phyloP scores from a whole-genome alignment of 345 rosid species.

The Leavenworthia alabamica region DNA sequence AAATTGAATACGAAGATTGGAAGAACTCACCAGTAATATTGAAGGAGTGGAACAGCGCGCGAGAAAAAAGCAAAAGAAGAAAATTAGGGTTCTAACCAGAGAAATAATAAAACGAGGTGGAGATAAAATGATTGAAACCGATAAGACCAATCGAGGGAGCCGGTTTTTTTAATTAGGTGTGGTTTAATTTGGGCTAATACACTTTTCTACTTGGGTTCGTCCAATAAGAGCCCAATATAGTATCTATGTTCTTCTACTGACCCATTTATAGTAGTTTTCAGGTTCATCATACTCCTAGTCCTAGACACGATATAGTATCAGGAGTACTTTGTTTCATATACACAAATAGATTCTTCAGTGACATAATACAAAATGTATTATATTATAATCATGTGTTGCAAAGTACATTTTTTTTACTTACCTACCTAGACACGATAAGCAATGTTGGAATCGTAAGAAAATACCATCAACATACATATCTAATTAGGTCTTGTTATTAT shows the following conservation, averaged over 20 bases:
- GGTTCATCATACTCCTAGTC: too few relatives aligned
- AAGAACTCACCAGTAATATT: constrained; percentile 8
- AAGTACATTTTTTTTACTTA: background rate
- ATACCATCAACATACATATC: background rate
- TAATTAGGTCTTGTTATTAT: too few relatives aligned
- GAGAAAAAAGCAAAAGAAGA: background rate
- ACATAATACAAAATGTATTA: too few relatives aligned
- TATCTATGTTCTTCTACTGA: background rate
- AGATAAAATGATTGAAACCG: background rate
- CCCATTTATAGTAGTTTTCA: too few relatives aligned
- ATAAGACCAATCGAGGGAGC: background rate
- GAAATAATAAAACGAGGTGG: background rate
- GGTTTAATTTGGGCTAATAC: background rate
- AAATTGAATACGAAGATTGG: too few relatives aligned
- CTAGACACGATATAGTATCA: too few relatives aligned
- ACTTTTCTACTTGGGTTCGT: background rate
- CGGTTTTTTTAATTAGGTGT: too few relatives aligned
- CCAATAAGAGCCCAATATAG: background rate
- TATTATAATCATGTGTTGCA: background rate
- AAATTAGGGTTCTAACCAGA: constrained; percentile 18
- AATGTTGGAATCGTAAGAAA: background rate
- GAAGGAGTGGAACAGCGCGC: background rate
- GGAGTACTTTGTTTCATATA: too few relatives aligned
- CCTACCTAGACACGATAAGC: background rate
- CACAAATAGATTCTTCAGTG: too few relatives aligned